Evolutionary conservation across 352 stramenopile species (phyloP), one percentile per base, ranked within the genome.

Genomic region (Globisporangium perplexum): DNA sequence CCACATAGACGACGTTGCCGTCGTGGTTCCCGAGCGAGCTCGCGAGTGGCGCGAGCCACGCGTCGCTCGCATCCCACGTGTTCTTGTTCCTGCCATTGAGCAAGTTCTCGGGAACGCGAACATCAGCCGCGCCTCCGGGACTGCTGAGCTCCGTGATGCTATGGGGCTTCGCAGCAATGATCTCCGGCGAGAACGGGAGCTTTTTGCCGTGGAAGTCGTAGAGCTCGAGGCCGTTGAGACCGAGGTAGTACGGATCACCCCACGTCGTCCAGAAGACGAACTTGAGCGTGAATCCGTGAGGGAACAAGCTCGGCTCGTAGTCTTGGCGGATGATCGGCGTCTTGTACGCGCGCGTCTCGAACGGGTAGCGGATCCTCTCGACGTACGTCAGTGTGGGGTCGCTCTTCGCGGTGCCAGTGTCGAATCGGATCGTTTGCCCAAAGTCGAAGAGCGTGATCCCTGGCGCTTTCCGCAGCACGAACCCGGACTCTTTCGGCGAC

Each of bases 271-370:
- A 92, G 26, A 83, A 77, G 0, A 93, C 61, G 12, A 95, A 62
- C 54, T 96, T 93, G 47, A 97, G 63, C n/a, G 91, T 50, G 47
- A 90, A 90, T 1, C 89, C 86, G 57, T 90, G 80, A 2, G 86
- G 87, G 59, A 79, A 91, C 1, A 96, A 58, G 14, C 69, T 63
- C 10, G 86, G 65, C 56, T 97, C 89, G 69, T 97, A 97, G 47
- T 96, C 82, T 66, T 97, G 89, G 26, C 66, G 54, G 1, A 96
- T 58, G 10, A 79, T 65, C 14, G 84, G 88, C 0, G 78, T 94
- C 51, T 85, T 87, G 70, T 91, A 90, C 0, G 74, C 64, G 23
- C 57, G 57, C 0, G 60, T 51, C 18, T 56, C 50, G n/a, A 78
- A 71, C 12, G 76, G 76, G 28, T 87, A 70, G 1, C 30, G 48